A percentile compares a stretch with the other conserved stretches of the same genome.
phyloP scores from a whole-genome alignment of 352 stramenopile genomes.

The Phytophthora hibernalis region DNA sequence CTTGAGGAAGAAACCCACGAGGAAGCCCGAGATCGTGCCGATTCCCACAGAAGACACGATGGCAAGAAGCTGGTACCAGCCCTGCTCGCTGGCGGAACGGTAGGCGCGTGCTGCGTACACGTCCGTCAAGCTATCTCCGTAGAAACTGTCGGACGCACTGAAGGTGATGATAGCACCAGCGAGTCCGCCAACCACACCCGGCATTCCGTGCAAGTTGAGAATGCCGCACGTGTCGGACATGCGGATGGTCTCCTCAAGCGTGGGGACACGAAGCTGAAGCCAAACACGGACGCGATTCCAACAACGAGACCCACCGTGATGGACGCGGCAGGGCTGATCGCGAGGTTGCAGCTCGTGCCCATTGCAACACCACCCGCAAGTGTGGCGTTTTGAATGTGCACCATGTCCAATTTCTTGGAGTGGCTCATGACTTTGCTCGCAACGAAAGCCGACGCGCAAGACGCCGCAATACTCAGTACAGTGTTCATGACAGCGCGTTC shows the following conservation, averaged over 20 bases:
- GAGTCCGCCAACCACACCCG: constrained; percentile 66
- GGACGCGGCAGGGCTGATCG: constrained; percentile 65
- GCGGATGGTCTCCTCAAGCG: constrained; percentile 41
- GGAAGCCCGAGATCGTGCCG: constrained; percentile 35
- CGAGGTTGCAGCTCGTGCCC: constrained; percentile 74
- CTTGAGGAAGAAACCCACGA: constrained; percentile 47
- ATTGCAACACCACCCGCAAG: constrained; percentile 86
- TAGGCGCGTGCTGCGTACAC: constrained; percentile 61
- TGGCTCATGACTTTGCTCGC: constrained; percentile 48
- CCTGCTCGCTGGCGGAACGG: constrained; percentile 50
- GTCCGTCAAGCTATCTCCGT: constrained; percentile 48
- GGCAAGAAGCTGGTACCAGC: constrained; percentile 68
- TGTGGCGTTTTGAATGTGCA: constrained; percentile 87
- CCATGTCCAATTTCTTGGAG: constrained; percentile 83
- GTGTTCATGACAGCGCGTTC: constrained; percentile 82
- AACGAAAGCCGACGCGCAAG: constrained; percentile 65
- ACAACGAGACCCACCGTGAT: constrained; percentile 64
- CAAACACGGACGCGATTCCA: constrained; percentile 51
- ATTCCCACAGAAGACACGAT: constrained; percentile 58
- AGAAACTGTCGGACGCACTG: constrained; percentile 55
- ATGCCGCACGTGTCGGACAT: constrained; percentile 72
- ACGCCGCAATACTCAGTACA: constrained; percentile 71
- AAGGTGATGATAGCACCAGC: constrained; percentile 64
- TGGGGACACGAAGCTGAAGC: constrained; percentile 56
- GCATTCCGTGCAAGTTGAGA: constrained; percentile 84